phyloP scores from a whole-genome alignment of 345 rosid genomes.

The Raphanus raphanistrum region DNA sequence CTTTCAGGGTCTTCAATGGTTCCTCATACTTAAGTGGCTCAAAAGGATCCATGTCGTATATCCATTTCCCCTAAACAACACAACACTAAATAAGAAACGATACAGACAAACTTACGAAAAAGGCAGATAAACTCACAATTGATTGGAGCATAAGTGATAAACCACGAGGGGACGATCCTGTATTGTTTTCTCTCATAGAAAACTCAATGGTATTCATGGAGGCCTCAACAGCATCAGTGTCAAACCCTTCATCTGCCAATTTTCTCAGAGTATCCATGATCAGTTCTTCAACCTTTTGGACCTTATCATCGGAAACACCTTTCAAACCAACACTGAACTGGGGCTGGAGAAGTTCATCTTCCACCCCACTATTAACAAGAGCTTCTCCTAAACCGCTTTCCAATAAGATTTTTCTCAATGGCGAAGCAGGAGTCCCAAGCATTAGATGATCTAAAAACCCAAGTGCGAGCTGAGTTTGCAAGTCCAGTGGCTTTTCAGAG shows the following conservation, averaged over 20 bases:
- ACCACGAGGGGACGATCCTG: conserved; percentile 98
- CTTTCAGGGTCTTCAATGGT: conserved; percentile 72
- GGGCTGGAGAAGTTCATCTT: conserved; percentile 93
- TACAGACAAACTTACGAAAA: conserved; percentile 5
- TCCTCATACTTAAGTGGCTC: conserved; percentile 73
- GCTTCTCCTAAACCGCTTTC: conserved; percentile 96
- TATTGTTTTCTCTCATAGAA: conserved; percentile 92
- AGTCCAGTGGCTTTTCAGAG: conserved; percentile 77
- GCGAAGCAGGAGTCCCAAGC: conserved; percentile 95
- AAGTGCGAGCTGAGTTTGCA: conserved; percentile 80
- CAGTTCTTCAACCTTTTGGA: conserved; percentile 71
- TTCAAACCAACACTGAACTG: conserved; percentile 90
- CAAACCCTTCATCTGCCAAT: conserved; percentile 85
- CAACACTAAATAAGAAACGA: conserved; percentile 17
- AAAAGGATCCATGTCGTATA: conserved; percentile 96
- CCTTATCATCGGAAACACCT: conserved; percentile 70
- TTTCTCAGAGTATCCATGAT: conserved; percentile 64
- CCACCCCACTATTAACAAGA: conserved; percentile 82
- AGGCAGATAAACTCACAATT: conserved; percentile 47
- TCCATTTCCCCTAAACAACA: conserved; percentile 79
- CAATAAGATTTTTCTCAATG: conserved; percentile 75
- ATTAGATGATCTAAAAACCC: conserved; percentile 88
- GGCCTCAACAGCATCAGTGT: conserved; percentile 81
- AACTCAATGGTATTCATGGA: conserved; percentile 98
- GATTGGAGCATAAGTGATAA: conserved; percentile 93